Percentiles rank a stretch among this genome's conserved stretches.
These are phyloP conservation scores for Linum usitatissimum DNA, from an alignment of 345 rosid genomes.

Conservation along the genomic window DNA sequence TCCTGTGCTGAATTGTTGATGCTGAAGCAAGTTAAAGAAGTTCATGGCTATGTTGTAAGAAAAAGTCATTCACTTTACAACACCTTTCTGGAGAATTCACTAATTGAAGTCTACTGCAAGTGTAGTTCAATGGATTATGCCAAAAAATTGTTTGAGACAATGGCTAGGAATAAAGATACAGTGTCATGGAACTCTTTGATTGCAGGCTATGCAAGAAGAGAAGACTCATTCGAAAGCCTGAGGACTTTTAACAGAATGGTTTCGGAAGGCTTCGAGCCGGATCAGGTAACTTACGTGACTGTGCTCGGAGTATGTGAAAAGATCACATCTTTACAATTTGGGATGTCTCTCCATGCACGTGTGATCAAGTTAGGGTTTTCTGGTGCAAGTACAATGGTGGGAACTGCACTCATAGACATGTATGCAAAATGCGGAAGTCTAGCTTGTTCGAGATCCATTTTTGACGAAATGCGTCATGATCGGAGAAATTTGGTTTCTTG, in stretches of 20 bases:
- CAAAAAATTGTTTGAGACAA: slow-evolving; percentile 16
- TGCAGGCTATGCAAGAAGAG: slow-evolving; percentile 16
- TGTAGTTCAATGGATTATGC: slow-evolving; percentile 14
- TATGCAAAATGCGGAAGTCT: slow-evolving; percentile 24
- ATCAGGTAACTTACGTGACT: slow-evolving; percentile 15
- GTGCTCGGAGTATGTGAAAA: slow-evolving; percentile 22
- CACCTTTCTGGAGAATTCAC: slow-evolving; percentile 16
- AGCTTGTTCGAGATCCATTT: slow-evolving; percentile 12
- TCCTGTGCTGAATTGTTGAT: neutral
- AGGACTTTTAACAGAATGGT: slow-evolving; percentile 22
- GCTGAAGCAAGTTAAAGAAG: neutral
- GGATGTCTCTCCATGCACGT: slow-evolving; percentile 21
- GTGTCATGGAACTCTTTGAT: slow-evolving; percentile 24
- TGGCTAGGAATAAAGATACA: slow-evolving; percentile 6
- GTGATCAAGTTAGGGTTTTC: slow-evolving; percentile 13
- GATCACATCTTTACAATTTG: slow-evolving; percentile 24
- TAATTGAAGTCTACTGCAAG: slow-evolving; percentile 18
- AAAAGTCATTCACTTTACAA: neutral
- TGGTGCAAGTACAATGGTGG: slow-evolving; percentile 10
- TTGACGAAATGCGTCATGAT: slow-evolving; percentile 14
- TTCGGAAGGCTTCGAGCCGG: slow-evolving; percentile 13
- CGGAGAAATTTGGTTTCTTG: slow-evolving; percentile 25
- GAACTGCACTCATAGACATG: slow-evolving; percentile 19
- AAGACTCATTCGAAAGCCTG: slow-evolving; percentile 21
- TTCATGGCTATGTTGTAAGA: slow-evolving; percentile 12